Base-by-base conservation (phyloP, 345 rosid genomes). In the Erucastrum elatum region DNA sequence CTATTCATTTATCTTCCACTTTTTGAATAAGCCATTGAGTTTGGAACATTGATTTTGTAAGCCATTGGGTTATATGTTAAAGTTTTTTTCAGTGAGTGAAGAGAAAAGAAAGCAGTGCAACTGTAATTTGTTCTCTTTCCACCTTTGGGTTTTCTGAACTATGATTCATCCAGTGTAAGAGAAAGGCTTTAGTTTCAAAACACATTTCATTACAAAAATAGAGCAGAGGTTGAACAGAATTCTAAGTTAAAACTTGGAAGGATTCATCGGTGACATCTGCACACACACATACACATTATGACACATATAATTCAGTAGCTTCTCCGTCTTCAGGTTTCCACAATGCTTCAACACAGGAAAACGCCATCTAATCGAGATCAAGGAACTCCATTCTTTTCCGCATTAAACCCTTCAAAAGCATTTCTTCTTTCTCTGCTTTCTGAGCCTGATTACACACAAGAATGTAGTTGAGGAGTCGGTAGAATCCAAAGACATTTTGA, bases 331-430 rank as follows among this genome's bases (percentile, higher is more conserved):
- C 21, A 21, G 21, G 21, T 21, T 21, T 21, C 21, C 21, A 21
- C 21, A 21, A 21, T 21, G 21, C 21, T 21, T 21, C 21, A 21
- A 34, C 7, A 34, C 37, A 34, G 8, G 37, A 34, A 64, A 66
- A 44, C 49, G 41, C 16, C 27, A 11, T 21, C 77, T 75, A 86
- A 74, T 88, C 92, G 72, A 88, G 86, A 82, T 86, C 90, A 75
- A 86, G 88, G 73, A 88, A 90, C 84, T 88, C 90, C 88, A 87
- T 87, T 84, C 89, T 78, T 79, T 85, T 87, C 33, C 87, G 85
- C 90, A 87, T 90, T 0, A 88, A 72, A 41, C 90, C 89, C 82
- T 88, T 90, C 8, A 88, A 66, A 56, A 86, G 79, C 60, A 83
- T 80, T 12, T 86, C 92, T 35, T 88, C 92, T 66, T 83, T 90